Percentiles rank a stretch among this genome's conserved stretches.
Conservation (phyloP, 75 land plant species). For the Cunninghamia lanceolata region DNA sequence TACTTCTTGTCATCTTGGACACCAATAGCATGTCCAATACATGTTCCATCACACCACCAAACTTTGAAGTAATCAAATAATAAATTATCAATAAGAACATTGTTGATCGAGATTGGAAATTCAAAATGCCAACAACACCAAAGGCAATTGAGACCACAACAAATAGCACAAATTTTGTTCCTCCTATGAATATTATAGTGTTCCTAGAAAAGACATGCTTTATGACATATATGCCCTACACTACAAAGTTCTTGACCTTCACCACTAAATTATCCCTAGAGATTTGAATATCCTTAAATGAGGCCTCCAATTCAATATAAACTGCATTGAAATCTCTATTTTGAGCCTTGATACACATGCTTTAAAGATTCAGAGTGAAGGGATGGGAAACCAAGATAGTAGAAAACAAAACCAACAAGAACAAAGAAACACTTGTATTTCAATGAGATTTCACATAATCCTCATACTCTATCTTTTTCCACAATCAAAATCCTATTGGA, state of each 20-base stretch:
- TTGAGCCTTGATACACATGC: slow-evolving; percentile 29
- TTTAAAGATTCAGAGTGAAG: slow-evolving; percentile 46
- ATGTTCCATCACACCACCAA: slow-evolving; percentile 91
- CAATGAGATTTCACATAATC: no score
- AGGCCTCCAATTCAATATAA: slow-evolving; percentile 45
- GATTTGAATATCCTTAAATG: slow-evolving; percentile 38
- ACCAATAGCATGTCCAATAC: slow-evolving; percentile 74
- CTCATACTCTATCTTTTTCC: no score
- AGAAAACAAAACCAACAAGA: slow-evolving; percentile 16
- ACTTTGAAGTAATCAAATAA: slow-evolving; percentile 77
- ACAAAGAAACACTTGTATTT: no score
- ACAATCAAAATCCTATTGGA: no score
- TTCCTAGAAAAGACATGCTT: slow-evolving; percentile 54
- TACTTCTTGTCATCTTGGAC: slow-evolving; percentile 40
- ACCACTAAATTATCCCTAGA: slow-evolving; percentile 54
- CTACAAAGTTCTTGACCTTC: slow-evolving; percentile 52
- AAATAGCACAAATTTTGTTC: slow-evolving; percentile 48
- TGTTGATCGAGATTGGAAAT: slow-evolving; percentile 62
- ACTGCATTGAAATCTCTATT: slow-evolving; percentile 49
- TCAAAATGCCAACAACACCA: slow-evolving; percentile 72
- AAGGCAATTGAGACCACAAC: slow-evolving; percentile 43
- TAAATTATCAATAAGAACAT: slow-evolving; percentile 78
- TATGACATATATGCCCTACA: slow-evolving; percentile 47
- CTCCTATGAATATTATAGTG: slow-evolving; percentile 44
- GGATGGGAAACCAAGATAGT: slow-evolving; percentile 49